Conservation (phyloP, 768 basidiomycete species). For the Gymnopilus dilepis region DNA sequence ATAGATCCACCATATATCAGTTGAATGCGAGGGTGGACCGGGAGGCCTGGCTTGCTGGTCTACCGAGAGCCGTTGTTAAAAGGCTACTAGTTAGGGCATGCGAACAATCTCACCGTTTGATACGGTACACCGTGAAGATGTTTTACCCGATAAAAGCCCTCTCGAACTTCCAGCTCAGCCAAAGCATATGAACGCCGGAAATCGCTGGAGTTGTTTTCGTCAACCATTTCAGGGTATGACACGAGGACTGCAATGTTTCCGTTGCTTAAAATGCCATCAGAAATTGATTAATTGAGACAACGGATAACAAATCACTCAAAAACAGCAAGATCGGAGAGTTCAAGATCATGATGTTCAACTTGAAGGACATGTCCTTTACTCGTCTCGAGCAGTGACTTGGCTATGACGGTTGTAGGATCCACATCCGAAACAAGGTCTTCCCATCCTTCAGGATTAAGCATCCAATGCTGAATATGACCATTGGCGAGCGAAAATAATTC, state of each 20-base stretch:
- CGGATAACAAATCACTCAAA: conserved; percentile 20
- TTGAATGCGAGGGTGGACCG: conserved; percentile 73
- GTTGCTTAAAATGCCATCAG: conserved; percentile 36
- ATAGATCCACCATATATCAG: conserved; percentile 63
- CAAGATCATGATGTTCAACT: conserved; percentile 65
- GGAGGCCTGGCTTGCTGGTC: conserved; percentile 71
- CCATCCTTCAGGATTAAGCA: conserved; percentile 68
- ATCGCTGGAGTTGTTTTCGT: conserved; percentile 36
- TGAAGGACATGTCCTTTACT: conserved; percentile 42
- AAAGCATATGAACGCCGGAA: conserved; percentile 73
- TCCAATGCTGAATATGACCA: conserved; percentile 74
- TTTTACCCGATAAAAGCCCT: conserved; percentile 50
- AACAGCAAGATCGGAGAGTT: conserved; percentile 72
- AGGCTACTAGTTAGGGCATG: too few relatives aligned
- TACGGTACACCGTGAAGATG: conserved; percentile 70
- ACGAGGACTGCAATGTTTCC: conserved; percentile 64
- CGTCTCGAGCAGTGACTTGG: conserved; percentile 49
- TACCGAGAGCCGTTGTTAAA: too few relatives aligned
- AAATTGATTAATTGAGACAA: conserved; percentile 5
- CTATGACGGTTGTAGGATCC: conserved; percentile 57
- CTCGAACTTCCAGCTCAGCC: conserved; percentile 49
- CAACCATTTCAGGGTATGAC: conserved; percentile 67
- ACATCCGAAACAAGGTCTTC: conserved; percentile 65
- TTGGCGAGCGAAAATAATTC: conserved; percentile 75
- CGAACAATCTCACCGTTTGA: conserved; percentile 59